Percentiles rank a stretch among this genome's conserved stretches.
Conservation (phyloP, 306 rosid genomes). For the Sophora flavescens region DNA sequence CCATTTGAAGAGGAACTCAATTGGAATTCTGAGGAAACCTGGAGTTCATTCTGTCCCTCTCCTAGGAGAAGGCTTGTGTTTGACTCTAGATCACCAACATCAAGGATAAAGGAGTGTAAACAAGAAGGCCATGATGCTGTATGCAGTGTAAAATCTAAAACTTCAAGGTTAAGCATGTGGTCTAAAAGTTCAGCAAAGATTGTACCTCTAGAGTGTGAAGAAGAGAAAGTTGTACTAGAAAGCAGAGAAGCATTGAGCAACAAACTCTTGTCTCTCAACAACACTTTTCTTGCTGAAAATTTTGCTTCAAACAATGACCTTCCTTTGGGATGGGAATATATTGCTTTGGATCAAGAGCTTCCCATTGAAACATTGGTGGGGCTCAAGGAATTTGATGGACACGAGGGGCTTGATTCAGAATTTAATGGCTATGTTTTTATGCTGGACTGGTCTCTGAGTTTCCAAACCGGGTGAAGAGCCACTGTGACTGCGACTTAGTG, state of each 20-base stretch:
- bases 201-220: slow-evolving; percentile 13
- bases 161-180: slow-evolving; percentile 46
- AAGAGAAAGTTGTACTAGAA: slow-evolving; percentile 1
- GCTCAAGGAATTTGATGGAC: slow-evolving; percentile 66
- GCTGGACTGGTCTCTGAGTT: slow-evolving; percentile 39
- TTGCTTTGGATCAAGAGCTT: slow-evolving; percentile 40
- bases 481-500: slow-evolving; percentile 28
- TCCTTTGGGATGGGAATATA: slow-evolving; percentile 39
- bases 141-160: slow-evolving; percentile 17
- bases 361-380: slow-evolving; percentile 67
- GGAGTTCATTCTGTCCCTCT: slow-evolving; percentile 53
- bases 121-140: slow-evolving; percentile 21
- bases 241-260: not conserved
- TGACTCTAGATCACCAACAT: slow-evolving; percentile 32
- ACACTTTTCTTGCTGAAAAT: slow-evolving; percentile 12
- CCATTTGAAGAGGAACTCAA: slow-evolving; percentile 52
- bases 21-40: slow-evolving; percentile 50
- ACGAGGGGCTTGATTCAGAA: slow-evolving; percentile 60
- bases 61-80: slow-evolving; percentile 48
- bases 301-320: slow-evolving; percentile 24
- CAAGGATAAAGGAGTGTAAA: slow-evolving; percentile 27
- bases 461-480: not conserved
- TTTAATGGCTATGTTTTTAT: slow-evolving; percentile 43
- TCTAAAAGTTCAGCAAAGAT: slow-evolving; percentile 37
- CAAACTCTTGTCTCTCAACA: not conserved